These are phyloP conservation scores for Ogataea pini DNA, from an alignment of 805 yeast genomes.

Conservation along the genomic window DNA sequence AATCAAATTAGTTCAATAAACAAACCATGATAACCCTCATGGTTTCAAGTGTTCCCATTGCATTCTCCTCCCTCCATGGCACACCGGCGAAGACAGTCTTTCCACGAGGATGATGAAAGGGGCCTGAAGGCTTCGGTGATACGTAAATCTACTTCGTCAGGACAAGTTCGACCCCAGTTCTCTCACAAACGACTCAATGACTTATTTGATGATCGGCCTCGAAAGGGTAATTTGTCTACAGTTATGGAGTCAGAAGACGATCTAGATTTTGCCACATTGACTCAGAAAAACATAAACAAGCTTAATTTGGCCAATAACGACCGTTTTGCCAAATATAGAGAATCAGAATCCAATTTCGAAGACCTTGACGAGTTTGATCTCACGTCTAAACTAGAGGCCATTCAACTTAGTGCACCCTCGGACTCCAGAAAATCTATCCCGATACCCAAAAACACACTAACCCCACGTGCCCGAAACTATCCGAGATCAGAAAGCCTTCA, in stretches of 20 bases:
- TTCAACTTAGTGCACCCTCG: neutral
- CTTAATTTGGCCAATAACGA: conserved; percentile 16
- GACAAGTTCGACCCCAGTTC: conserved; percentile 16
- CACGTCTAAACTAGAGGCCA: conserved; percentile 9
- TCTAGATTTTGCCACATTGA: conserved; percentile 21
- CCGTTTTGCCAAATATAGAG: conserved; percentile 23
- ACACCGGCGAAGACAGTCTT: conserved; percentile 1
- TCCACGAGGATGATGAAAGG: conserved; percentile 3
- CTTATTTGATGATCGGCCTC: conserved; percentile 13
- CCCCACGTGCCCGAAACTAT: conserved; percentile 10
- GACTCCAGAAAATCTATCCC: conserved; percentile 10
- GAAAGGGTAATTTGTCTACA: conserved; percentile 21
- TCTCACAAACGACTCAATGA: conserved; percentile 18
- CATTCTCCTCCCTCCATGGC: neutral
- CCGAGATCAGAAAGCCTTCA: conserved; percentile 26
- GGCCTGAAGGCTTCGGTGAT: conserved; percentile 24
- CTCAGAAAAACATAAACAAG: conserved; percentile 25
- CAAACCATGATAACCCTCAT: neutral
- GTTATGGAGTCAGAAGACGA: conserved; percentile 27
- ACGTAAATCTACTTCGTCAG: conserved; percentile 14
- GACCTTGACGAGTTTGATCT: conserved; percentile 24
- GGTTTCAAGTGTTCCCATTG: neutral
- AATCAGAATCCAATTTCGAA: conserved; percentile 22
- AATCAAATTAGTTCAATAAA: too few species aligned
- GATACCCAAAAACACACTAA: conserved; percentile 17